phyloP scores from a whole-genome alignment of 2,329 filamentous ascomycete genomes.

The Endoconidiophora polonica region DNA sequence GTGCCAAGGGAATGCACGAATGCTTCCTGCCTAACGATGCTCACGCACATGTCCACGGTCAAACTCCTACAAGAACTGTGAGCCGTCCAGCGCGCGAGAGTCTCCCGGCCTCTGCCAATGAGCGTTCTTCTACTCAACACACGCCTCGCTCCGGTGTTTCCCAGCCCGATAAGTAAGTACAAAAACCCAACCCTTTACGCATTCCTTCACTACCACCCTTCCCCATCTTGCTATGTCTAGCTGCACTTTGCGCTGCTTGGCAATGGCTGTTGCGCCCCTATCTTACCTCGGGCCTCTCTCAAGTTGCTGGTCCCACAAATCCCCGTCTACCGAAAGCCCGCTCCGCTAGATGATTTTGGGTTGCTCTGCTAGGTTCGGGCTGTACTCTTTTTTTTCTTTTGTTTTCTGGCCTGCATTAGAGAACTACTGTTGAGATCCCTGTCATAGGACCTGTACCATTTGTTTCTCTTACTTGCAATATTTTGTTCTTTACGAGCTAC shows the following conservation, averaged over 20 bases:
- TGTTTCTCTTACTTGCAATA: background rate
- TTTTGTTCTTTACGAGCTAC: slow-evolving; percentile 1
- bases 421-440: background rate
- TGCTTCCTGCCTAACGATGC: slow-evolving; percentile 46
- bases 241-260: too few relatives aligned
- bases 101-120: slow-evolving; percentile 28
- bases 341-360: background rate
- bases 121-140: slow-evolving; percentile 27
- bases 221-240: too few relatives aligned
- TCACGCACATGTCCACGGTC: slow-evolving; percentile 41
- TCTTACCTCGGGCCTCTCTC: background rate
- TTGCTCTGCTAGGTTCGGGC: slow-evolving; percentile 4
- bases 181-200: slow-evolving; percentile 4
- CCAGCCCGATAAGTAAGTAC: slow-evolving; percentile 40
- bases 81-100: slow-evolving; percentile 36
- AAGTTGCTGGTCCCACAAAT: slow-evolving; percentile 11
- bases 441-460: background rate
- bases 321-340: slow-evolving; percentile 7
- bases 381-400: background rate
- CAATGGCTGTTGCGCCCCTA: background rate
- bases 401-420: background rate
- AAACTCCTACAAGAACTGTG: slow-evolving; percentile 35
- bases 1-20: slow-evolving; percentile 46
- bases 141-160: slow-evolving; percentile 24
- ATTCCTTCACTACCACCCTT: slow-evolving; percentile 1